Evolutionary conservation across 768 basidiomycete species (phyloP).

Genomic region (Chalciporus chontae): DNA sequence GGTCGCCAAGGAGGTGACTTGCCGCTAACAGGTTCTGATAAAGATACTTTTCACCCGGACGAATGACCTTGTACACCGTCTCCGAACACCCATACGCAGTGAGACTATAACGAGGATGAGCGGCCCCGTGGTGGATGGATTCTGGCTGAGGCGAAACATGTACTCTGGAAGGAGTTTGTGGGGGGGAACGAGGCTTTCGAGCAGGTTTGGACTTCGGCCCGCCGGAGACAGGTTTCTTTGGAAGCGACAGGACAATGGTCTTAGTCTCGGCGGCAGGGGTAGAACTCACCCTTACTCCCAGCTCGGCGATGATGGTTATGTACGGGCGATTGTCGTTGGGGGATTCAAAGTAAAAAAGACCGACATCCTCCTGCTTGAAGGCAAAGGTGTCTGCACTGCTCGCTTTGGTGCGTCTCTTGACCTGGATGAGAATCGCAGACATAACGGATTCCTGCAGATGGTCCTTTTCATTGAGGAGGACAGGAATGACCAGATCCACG

Average conservation of each 20-base stretch:
- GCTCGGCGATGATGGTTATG: background rate
- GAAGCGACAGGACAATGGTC: background rate
- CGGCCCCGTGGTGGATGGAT: too few species aligned
- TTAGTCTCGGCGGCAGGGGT: background rate
- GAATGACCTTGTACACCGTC: background rate
- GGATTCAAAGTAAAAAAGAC: background rate
- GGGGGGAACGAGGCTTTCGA: too few species aligned
- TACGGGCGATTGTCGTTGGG: background rate
- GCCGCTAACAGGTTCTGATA: background rate
- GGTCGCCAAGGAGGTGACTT: background rate
- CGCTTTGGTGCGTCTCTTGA: background rate
- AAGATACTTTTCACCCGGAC: background rate
- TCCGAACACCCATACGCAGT: background rate
- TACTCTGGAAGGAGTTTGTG: too few species aligned
- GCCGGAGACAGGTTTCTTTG: too few species aligned
- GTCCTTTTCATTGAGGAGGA: background rate
- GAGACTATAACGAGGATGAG: background rate
- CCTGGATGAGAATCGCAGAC: background rate
- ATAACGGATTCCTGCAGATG: background rate
- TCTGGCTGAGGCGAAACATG: too few species aligned
- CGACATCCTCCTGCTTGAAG: background rate
- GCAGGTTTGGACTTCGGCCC: too few species aligned
- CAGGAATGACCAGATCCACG: background rate
- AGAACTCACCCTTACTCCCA: background rate
- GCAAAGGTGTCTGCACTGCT: background rate